Evolutionary conservation across 2,329 filamentous ascomycete species (phyloP), one percentile per base, ranked within the genome.

Genomic region (Trichothecium sympodiale): DNA sequence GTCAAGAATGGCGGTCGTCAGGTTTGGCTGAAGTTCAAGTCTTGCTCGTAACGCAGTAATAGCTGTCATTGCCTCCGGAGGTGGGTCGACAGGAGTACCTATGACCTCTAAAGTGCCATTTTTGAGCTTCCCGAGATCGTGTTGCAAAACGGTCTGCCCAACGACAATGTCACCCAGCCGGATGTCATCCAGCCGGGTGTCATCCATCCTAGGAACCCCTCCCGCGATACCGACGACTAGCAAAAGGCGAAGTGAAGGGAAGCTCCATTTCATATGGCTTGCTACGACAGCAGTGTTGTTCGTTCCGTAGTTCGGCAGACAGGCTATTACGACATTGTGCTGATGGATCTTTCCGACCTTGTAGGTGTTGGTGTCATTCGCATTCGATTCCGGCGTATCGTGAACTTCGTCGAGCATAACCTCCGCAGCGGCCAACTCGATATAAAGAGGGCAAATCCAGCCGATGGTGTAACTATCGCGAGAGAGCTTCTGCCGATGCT

Each of bases 241-340:
- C 4, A 34, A 34, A 3, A 43, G 14, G 2, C 35, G 27, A 23
- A 46, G 38, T 0, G 26, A 30, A 2, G 35, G 29, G n/a, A 48
- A 48, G 7, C 35, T 44, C 3, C 42, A 35, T 2, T 14, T 13
- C 32, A 46, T 34, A 14, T 44, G 31, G 13, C 32, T 42, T 8
- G 41, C n/a, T 0, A 45, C 43, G 6, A 31, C 34, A 5, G 53
- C 48, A 0, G 54, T 51, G n/a, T 41, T 37, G 5, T 9, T 39
- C 4, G 42, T 47, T 1, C 55, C 55, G 18, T 53, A 53, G 5
- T 44, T 38, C 0, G 54, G 51, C 3, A 56, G 31, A 5, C 36
- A 42, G 6, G 47, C 44, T 12, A 63, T 50, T 8, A 57, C 57
- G 6, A 61, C 42, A 27, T 61, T 55, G 35, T 61, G 55, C 13